Conservation (phyloP, 805 yeast genomes). For the Wickerhamiella bombiphila region DNA sequence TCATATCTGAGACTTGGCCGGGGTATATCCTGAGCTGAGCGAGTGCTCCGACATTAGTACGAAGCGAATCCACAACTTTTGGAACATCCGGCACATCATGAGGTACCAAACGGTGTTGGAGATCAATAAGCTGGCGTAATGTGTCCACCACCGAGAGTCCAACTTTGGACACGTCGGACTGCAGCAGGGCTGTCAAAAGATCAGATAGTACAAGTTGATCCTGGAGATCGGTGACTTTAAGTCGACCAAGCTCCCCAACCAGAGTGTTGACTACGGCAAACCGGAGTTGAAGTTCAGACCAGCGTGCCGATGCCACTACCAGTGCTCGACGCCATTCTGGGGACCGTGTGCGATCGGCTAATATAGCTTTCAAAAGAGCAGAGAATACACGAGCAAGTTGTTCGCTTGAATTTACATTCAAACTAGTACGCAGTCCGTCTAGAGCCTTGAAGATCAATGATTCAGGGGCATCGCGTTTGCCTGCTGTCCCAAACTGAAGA, state of each 20-base stretch:
- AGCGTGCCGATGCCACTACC: constrained; percentile 50
- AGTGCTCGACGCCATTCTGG: constrained; percentile 41
- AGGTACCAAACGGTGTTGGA: constrained; percentile 18
- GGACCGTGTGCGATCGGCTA: not conserved
- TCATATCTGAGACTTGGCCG: constrained; percentile 73
- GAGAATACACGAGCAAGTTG: constrained; percentile 5
- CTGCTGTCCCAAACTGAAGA: not conserved
- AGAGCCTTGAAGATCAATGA: constrained; percentile 2
- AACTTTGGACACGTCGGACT: constrained; percentile 54
- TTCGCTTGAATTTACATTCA: constrained; percentile 6
- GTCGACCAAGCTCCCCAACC: constrained; percentile 20
- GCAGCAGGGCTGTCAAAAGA: constrained; percentile 10
- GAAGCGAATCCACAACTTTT: constrained; percentile 5
- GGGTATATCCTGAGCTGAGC: constrained; percentile 70
- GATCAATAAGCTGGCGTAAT: constrained; percentile 31
- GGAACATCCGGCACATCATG: constrained; percentile 9
- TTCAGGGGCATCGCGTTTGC: not conserved
- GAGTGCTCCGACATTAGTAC: constrained; percentile 45
- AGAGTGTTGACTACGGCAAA: constrained; percentile 45
- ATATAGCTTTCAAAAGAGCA: constrained; percentile 6
- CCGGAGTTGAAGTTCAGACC: constrained; percentile 69
- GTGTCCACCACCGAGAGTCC: constrained; percentile 79
- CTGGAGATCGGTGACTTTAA: constrained; percentile 12
- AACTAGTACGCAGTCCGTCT: constrained; percentile 3
- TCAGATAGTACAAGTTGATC: constrained; percentile 7